Percentiles rank a stretch among this genome's conserved stretches.
These are phyloP conservation scores for Epichloe aotearoae DNA, from an alignment of 2,329 filamentous ascomycete species.

Conservation along the genomic window DNA sequence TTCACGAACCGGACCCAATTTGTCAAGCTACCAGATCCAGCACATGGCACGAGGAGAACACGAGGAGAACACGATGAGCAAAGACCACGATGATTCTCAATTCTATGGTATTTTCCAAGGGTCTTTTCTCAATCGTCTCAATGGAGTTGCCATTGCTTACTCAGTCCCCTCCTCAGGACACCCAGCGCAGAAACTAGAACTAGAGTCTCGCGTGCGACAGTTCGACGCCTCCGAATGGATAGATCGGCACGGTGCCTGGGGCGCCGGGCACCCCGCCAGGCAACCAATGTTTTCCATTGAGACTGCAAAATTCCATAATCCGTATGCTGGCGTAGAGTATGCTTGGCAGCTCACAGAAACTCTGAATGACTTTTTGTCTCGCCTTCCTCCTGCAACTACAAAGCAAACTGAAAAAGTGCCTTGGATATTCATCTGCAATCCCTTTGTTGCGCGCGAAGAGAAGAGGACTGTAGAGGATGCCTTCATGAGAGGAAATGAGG, in stretches of 20 bases:
- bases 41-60: not conserved
- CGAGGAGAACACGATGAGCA: not conserved
- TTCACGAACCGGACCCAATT: not conserved
- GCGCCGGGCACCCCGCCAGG: constrained; percentile 2
- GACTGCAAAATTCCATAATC: constrained; percentile 38
- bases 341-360: constrained; percentile 54
- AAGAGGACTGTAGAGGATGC: constrained; percentile 22
- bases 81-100: not conserved
- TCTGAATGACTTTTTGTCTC: constrained; percentile 49
- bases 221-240: constrained; percentile 38
- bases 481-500: constrained; percentile 29
- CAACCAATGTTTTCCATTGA: constrained; percentile 1
- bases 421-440: constrained; percentile 67
- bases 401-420: constrained; percentile 28
- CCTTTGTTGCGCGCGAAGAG: constrained; percentile 30
- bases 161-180: constrained; percentile 35
- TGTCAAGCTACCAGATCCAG: not conserved
- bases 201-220: constrained; percentile 35
- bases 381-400: constrained; percentile 55
- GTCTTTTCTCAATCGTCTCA: not conserved
- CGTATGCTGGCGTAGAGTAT: constrained; percentile 37
- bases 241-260: constrained; percentile 2
- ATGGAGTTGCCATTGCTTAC: not conserved
- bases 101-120: not conserved
- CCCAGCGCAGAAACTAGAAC: constrained; percentile 29